phyloP scores from a whole-genome alignment of 805 yeast species.

The Saccharomycopsis babjevae region DNA sequence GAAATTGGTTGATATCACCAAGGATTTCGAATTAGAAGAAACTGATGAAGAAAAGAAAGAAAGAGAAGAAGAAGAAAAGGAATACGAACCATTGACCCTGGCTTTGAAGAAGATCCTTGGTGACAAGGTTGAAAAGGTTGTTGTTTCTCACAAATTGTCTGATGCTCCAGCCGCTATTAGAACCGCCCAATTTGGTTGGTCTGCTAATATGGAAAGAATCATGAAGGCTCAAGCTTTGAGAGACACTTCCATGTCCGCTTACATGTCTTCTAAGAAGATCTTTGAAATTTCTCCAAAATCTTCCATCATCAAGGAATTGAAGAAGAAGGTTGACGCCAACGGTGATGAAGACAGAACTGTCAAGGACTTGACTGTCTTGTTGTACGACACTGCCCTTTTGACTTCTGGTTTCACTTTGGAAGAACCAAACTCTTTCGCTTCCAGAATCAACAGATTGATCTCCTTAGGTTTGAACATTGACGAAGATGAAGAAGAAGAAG shows the following conservation, averaged over 20 bases:
- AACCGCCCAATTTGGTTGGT: constrained; percentile 99
- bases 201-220: constrained; percentile 99
- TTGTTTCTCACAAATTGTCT: constrained; percentile 92
- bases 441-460: constrained; percentile 96
- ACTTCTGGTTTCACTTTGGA: constrained; percentile 98
- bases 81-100: constrained; percentile 87
- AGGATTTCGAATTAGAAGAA: constrained; percentile 98
- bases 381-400: constrained; percentile 95
- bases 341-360: constrained; percentile 99
- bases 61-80: constrained; percentile 89
- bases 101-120: constrained; percentile 96
- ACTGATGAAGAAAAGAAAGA: constrained; percentile 93
- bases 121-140: constrained; percentile 98
- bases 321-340: constrained; percentile 90
- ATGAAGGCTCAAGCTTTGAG: constrained; percentile 99
- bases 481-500: constrained; percentile 58
- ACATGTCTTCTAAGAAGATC: constrained; percentile 99
- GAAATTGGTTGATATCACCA: constrained; percentile 96
- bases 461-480: constrained; percentile 97
- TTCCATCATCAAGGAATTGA: constrained; percentile 89
- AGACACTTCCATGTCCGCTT: constrained; percentile 96
- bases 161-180: constrained; percentile 99
- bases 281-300: constrained; percentile 98
- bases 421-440: constrained; percentile 95
- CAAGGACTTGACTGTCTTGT: constrained; percentile 90